Percentiles rank a stretch among this genome's conserved stretches.
Conservation (phyloP, 192 early-diverging fungal genomes). For the Chytriomyces hyalinus region DNA sequence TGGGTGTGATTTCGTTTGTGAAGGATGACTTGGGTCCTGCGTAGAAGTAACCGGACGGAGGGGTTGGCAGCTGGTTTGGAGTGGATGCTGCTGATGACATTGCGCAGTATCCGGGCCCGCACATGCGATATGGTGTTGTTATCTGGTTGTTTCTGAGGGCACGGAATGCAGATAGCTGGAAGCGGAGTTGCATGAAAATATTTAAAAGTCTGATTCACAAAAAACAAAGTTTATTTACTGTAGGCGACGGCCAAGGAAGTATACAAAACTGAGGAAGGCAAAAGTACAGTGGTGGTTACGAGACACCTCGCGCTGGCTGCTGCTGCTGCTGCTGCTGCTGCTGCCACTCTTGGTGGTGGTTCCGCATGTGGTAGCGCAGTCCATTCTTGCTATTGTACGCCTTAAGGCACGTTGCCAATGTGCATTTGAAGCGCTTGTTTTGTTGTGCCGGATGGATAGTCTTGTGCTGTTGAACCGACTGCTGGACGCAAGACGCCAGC, state of each 20-base stretch:
- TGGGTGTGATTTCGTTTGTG: slow-evolving; percentile 19
- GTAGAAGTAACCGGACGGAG: slow-evolving; percentile 22
- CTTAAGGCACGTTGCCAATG: neutral
- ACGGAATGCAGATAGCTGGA: too few species aligned
- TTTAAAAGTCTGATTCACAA: too few species aligned
- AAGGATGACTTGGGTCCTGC: slow-evolving; percentile 25
- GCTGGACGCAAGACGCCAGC: too few species aligned
- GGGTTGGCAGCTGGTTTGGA: slow-evolving; percentile 3
- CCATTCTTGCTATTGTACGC: slow-evolving; percentile 1
- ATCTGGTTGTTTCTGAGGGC: too few species aligned
- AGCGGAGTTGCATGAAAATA: neutral
- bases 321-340: too few species aligned
- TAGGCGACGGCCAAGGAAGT: too few species aligned
- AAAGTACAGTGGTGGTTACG: too few species aligned
- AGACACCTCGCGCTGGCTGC: too few species aligned
- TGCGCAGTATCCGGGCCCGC: neutral
- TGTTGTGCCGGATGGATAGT: neutral
- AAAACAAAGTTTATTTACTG: too few species aligned
- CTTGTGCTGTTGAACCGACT: neutral
- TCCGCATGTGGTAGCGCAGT: neutral
- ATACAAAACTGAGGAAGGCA: too few species aligned
- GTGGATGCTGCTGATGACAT: neutral
- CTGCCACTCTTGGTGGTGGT: neutral
- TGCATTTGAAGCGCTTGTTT: neutral
- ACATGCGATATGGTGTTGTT: neutral